phyloP scores from a whole-genome alignment of 768 basidiomycete genomes.

The Nidularia sp. region DNA sequence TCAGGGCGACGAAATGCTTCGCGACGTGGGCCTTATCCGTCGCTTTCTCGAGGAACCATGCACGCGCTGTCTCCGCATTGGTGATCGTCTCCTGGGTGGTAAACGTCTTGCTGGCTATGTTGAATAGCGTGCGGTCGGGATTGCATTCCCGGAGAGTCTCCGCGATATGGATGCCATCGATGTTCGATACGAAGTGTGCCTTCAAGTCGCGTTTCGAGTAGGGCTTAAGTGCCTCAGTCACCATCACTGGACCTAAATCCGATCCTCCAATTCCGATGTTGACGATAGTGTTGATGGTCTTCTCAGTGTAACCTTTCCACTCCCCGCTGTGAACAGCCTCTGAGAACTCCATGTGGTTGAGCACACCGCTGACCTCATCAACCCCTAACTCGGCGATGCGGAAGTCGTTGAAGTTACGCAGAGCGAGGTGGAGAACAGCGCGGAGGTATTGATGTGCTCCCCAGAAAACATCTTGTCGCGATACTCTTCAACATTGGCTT shows the following conservation, averaged over 20 bases:
- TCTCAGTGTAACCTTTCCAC: conserved; percentile 98
- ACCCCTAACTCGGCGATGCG: conserved; percentile 78
- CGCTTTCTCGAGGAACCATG: conserved; percentile 88
- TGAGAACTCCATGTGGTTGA: conserved; percentile 89
- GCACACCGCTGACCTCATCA: conserved; percentile 76
- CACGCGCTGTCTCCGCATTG: conserved; percentile 89
- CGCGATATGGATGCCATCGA: conserved; percentile 96
- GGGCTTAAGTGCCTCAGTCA: conserved; percentile 92
- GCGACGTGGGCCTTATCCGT: conserved; percentile 90
- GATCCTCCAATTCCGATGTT: conserved; percentile 99
- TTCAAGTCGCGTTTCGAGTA: conserved; percentile 89
- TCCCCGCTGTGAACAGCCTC: conserved; percentile 78
- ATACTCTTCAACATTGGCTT: conserved; percentile 80
- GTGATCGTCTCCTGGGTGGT: conserved; percentile 99
- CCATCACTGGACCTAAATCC: conserved; percentile 98
- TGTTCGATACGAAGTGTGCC: conserved; percentile 92
- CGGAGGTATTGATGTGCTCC: conserved; percentile 97
- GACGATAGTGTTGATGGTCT: conserved; percentile 89
- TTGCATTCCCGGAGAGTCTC: conserved; percentile 80
- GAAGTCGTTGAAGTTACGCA: conserved; percentile 77
- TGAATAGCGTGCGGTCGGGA: conserved; percentile 93
- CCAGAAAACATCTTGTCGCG: conserved; percentile 95
- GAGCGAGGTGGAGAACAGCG: conserved; percentile 91
- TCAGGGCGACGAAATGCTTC: conserved; percentile 98
- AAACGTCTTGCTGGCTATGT: conserved; percentile 98